Evolutionary conservation across 2,329 filamentous ascomycete species (phyloP).

Genomic region (Fusarium hainanense): DNA sequence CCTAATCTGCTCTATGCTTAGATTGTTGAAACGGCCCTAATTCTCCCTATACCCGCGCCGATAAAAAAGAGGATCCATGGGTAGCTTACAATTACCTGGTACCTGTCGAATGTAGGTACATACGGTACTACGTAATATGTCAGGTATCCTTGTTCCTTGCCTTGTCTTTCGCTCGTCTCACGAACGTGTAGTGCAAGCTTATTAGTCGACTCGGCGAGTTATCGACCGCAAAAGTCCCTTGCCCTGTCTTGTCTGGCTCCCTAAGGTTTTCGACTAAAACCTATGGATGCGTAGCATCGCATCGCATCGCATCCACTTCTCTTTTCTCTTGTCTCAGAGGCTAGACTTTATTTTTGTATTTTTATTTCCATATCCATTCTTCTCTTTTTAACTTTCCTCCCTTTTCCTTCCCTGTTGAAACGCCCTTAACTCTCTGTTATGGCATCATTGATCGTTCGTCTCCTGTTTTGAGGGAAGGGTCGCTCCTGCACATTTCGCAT

Average conservation of each 20-base stretch:
- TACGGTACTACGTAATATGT: constrained; percentile 19
- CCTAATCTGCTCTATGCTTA: constrained; percentile 10
- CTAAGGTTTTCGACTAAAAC: constrained; percentile 22
- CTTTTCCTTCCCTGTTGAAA: constrained; percentile 18
- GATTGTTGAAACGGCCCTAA: constrained; percentile 4
- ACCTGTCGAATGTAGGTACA: neutral
- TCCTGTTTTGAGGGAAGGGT: constrained; percentile 27
- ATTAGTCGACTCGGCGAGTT: constrained; percentile 35
- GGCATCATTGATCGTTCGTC: constrained; percentile 15
- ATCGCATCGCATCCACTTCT: constrained; percentile 23
- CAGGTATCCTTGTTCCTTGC: constrained; percentile 30
- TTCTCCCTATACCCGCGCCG: constrained; percentile 18
- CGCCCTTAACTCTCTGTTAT: constrained; percentile 12
- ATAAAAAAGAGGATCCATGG: neutral
- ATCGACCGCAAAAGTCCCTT: constrained; percentile 30
- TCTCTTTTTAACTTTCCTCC: constrained; percentile 3
- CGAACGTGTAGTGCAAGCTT: constrained; percentile 16
- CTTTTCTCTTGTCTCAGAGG: constrained; percentile 29
- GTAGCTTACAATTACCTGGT: neutral
- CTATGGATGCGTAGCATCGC: constrained; percentile 6
- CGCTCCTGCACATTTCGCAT: constrained; percentile 7
- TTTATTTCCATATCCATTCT: neutral
- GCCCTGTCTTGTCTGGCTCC: constrained; percentile 16
- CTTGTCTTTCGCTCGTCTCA: constrained; percentile 8
- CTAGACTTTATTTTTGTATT: neutral